Evolutionary conservation across 352 stramenopile species (phyloP), one percentile per base, ranked within the genome.

Genomic region (Globisporangium rhizosaccharum): DNA sequence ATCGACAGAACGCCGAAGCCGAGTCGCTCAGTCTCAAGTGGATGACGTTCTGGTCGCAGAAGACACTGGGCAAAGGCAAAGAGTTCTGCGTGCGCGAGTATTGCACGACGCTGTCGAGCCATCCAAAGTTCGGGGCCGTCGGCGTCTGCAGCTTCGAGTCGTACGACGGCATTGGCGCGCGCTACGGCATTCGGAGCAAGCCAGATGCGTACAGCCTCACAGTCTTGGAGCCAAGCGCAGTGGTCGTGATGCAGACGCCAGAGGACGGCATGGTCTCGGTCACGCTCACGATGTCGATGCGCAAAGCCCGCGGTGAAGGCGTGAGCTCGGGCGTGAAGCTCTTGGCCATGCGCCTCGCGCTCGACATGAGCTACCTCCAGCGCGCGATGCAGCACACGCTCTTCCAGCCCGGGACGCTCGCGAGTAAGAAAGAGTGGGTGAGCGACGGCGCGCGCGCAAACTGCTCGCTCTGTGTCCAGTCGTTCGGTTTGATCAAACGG

Each of bases 1-100:
- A 57, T 11, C 59, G 52, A 12, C 51, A 56, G 12, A 72, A 76
- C 60, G 33, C 57, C 25, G 62, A 72, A 56, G 56, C 67, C 47
- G 84, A 92, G 65, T 90, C 78, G 39, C 74, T 95, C 58, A 77
- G 82, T 58, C 68, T 95, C 61, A 95, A 95, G 66, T 95, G 85
- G 85, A 62, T 88, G 56, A 84, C 85, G 42, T 81, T 86, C 57
- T 88, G 76, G 42, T 87, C 85, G 1, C 78, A 75, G 39, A 92
- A 90, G 61, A 86, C 82, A 50, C 70, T 95, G 23, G 81, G 82
- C 12, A 79, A 79, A 36, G 80, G 78, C 48, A 95, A 95, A 51
- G 83, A 95, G 60, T 88, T 95, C 37, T 88, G 79, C 56, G 68
- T 88, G 45, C 82, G 83, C 30, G 85, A 95, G 62, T 95, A 92